Conservation (phyloP, 352 stramenopile species). For the Globisporangium cystogenes region DNA sequence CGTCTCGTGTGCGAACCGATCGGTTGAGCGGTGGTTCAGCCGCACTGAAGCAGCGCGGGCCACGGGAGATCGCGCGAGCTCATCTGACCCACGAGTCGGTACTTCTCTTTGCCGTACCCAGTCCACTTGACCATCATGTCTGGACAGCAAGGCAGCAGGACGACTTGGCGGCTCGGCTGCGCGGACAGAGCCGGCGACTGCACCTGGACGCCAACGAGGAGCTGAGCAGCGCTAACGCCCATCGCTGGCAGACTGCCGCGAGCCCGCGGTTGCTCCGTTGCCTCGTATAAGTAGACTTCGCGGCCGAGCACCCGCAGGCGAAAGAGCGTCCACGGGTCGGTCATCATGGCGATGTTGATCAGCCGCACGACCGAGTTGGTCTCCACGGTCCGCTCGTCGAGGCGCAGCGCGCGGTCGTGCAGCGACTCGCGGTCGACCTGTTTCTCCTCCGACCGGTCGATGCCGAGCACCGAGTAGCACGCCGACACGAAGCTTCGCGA, state of each 20-base stretch:
- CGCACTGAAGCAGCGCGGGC: constrained; percentile 14
- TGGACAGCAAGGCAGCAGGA: constrained; percentile 24
- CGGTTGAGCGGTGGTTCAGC: not conserved
- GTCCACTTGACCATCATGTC: constrained; percentile 24
- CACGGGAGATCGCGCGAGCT: constrained; percentile 12
- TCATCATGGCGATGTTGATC: constrained; percentile 47
- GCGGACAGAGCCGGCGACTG: not conserved
- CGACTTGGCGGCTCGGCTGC: constrained; percentile 5
- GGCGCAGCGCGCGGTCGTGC: constrained; percentile 5
- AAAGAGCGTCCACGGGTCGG: constrained; percentile 29
- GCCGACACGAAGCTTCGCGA: not conserved
- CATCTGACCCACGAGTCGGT: constrained; percentile 16
- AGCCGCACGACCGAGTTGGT: constrained; percentile 23
- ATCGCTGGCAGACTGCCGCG: not conserved
- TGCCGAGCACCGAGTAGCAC: constrained; percentile 2
- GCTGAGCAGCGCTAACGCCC: not conserved
- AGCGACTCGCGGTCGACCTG: constrained; percentile 2
- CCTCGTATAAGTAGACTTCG: constrained; percentile 27
- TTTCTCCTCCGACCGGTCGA: constrained; percentile 6
- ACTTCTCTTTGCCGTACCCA: constrained; percentile 13
- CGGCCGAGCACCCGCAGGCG: constrained; percentile 20
- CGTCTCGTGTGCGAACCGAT: too few species aligned
- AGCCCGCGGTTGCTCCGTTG: not conserved
- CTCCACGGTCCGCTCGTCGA: constrained; percentile 15
- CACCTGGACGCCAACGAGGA: not conserved